Percentiles rank a stretch among this genome's conserved stretches.
Conservation (phyloP, 805 yeast species). For the Candida ortonii region DNA sequence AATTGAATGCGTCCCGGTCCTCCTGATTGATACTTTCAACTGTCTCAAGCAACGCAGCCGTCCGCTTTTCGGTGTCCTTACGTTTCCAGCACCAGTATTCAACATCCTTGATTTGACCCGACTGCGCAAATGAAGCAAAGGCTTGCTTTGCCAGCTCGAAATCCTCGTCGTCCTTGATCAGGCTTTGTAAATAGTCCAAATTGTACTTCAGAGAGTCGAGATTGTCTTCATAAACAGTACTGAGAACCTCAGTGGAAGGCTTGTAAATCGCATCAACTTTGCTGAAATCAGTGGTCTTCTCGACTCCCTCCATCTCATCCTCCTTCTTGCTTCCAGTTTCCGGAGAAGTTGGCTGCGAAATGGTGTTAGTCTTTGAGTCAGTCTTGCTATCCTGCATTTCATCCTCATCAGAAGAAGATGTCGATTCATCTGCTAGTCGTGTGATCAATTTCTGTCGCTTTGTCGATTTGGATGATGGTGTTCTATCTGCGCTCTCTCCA, state of each 20-base stretch:
- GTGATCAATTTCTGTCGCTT: slow-evolving; percentile 12
- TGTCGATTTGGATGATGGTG: slow-evolving; percentile 1
- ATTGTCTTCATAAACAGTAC: slow-evolving; percentile 50
- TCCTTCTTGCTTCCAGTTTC: slow-evolving; percentile 13
- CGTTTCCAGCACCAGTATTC: slow-evolving; percentile 70
- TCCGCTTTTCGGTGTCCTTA: slow-evolving; percentile 29
- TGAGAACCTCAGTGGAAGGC: slow-evolving; percentile 52
- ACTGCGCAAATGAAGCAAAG: slow-evolving; percentile 28
- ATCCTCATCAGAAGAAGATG: slow-evolving; percentile 23
- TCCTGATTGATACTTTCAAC: slow-evolving; percentile 22
- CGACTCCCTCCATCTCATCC: slow-evolving; percentile 17
- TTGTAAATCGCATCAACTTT: slow-evolving; percentile 37
- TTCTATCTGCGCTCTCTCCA: slow-evolving; percentile 1
- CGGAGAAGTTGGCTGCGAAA: slow-evolving; percentile 28
- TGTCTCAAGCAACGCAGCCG: slow-evolving; percentile 16
- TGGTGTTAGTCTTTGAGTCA: slow-evolving; percentile 9
- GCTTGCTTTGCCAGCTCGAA: slow-evolving; percentile 48
- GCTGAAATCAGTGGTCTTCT: slow-evolving; percentile 21
- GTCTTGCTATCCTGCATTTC: slow-evolving; percentile 11
- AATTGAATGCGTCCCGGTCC: slow-evolving; percentile 27
- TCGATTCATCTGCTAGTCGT: slow-evolving; percentile 11
- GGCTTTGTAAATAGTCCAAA: slow-evolving; percentile 47
- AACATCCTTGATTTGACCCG: slow-evolving; percentile 32
- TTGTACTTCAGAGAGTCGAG: slow-evolving; percentile 40
- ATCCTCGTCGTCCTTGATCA: slow-evolving; percentile 77